Evolutionary conservation across 1,284 basidiomycete genomes (phyloP).

Genomic region (Ganoderma boninense): DNA sequence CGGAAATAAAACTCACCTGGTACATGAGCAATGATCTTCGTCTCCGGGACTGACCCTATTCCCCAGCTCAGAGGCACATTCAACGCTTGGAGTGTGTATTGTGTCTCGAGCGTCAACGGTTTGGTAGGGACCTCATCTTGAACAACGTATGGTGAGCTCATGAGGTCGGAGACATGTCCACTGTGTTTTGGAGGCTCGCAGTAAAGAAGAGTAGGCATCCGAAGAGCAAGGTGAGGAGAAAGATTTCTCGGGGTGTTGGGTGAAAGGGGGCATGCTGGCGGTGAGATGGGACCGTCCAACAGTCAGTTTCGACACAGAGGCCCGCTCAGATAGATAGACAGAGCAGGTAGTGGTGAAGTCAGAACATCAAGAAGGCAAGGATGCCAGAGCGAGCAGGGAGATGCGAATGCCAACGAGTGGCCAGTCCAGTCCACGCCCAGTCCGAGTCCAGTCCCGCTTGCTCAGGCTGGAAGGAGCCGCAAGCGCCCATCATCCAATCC

Average conservation of each 20-base stretch:
- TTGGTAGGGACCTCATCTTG: constrained; percentile 29
- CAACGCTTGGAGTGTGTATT: constrained; percentile 39
- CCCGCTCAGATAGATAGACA: not conserved
- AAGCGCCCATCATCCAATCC: not conserved
- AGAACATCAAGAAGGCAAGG: not conserved
- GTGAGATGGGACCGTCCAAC: not conserved
- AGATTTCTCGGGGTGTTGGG: constrained; percentile 54
- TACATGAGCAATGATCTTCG: constrained; percentile 66
- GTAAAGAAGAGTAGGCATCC: constrained; percentile 53
- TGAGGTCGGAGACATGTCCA: constrained; percentile 33
- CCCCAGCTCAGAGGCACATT: constrained; percentile 43
- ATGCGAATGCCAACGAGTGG: not conserved
- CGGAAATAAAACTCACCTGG: constrained; percentile 55
- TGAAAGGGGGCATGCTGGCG: constrained; percentile 30
- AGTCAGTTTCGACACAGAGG: not conserved
- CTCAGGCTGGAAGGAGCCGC: not conserved
- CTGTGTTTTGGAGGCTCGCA: constrained; percentile 33
- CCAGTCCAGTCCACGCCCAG: no score
- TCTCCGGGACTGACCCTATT: constrained; percentile 57
- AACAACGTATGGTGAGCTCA: constrained; percentile 26
- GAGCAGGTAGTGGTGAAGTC: not conserved
- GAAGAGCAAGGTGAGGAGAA: constrained; percentile 57
- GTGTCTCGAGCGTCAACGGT: constrained; percentile 37
- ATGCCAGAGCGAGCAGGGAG: not conserved
- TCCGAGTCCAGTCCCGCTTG: no score